phyloP scores from a whole-genome alignment of 1,139 yeast species.

The Blastobotrys capitulatus region DNA sequence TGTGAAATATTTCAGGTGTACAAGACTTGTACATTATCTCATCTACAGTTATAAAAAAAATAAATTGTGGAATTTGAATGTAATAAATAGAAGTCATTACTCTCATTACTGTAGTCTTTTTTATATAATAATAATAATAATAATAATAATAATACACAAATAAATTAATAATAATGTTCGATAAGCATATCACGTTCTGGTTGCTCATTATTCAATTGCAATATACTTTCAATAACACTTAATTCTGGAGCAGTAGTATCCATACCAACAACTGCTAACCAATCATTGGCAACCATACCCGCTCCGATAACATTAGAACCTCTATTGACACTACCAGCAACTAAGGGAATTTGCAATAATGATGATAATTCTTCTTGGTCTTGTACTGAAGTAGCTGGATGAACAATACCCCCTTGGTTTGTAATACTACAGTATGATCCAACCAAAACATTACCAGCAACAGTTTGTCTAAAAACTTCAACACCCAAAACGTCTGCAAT shows the following conservation, averaged over 20 bases:
- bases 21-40: no score
- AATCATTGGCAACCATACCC: constrained; percentile 97
- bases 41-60: not conserved
- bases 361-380: constrained; percentile 98
- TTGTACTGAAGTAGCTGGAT: constrained; percentile 94
- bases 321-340: constrained; percentile 97
- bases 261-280: constrained; percentile 94
- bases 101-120: no score
- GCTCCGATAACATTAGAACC: constrained; percentile 98
- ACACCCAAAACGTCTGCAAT: constrained; percentile 99
- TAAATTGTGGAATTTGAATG: not conserved
- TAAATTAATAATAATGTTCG: constrained; percentile 35
- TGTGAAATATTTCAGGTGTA: no score
- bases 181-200: constrained; percentile 38
- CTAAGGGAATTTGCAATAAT: constrained; percentile 91
- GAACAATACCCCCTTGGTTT: constrained; percentile 97
- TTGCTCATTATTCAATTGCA: constrained; percentile 42
- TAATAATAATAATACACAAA: not conserved
- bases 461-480: constrained; percentile 98
- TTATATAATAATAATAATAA: not conserved
- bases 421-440: constrained; percentile 94
- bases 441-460: constrained; percentile 95
- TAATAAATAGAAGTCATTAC: no score
- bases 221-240: constrained; percentile 93
- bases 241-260: constrained; percentile 99